These are phyloP conservation scores for Suhomyces canberraensis DNA, from an alignment of 805 yeast species.

Conservation along the genomic window DNA sequence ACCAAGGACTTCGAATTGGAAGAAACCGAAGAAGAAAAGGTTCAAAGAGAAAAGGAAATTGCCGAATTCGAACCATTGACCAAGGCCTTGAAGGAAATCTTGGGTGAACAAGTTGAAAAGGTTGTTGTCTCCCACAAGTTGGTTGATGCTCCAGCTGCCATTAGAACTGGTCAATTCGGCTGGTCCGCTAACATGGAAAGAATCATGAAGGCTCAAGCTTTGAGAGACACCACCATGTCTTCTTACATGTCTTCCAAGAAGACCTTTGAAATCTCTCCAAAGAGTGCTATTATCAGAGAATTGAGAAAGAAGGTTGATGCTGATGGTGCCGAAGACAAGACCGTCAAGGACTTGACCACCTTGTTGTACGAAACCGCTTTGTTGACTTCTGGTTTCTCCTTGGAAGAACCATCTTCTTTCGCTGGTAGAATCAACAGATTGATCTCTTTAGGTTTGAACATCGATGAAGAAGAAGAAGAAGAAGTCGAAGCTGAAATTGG, in stretches of 20 bases:
- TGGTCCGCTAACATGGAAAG: slow-evolving; percentile 99
- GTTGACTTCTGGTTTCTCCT: slow-evolving; percentile 97
- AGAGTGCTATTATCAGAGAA: slow-evolving; percentile 91
- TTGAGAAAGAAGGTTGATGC: slow-evolving; percentile 94
- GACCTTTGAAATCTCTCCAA: slow-evolving; percentile 98
- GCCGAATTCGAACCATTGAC: slow-evolving; percentile 92
- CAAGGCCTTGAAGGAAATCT: slow-evolving; percentile 91
- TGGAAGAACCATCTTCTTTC: slow-evolving; percentile 97
- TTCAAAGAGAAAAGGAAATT: slow-evolving; percentile 86
- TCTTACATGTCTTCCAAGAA: slow-evolving; percentile 99
- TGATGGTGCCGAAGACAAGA: slow-evolving; percentile 97
- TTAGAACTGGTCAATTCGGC: slow-evolving; percentile 99
- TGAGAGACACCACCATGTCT: slow-evolving; percentile 98
- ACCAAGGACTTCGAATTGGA: slow-evolving; percentile 98
- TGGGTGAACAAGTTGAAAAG: slow-evolving; percentile 99
- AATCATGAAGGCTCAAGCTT: slow-evolving; percentile 99
- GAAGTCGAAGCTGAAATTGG: slow-evolving; percentile 49
- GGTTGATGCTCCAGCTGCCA: slow-evolving; percentile 99
- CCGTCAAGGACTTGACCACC: slow-evolving; percentile 96
- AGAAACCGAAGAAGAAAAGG: slow-evolving; percentile 98
- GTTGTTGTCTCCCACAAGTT: slow-evolving; percentile 97
- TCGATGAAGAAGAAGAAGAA: slow-evolving; percentile 79
- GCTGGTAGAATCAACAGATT: slow-evolving; percentile 98
- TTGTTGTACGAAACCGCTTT: slow-evolving; percentile 96
- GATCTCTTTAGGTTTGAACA: slow-evolving; percentile 96